Evolutionary conservation across 2,329 filamentous ascomycete species (phyloP).

Genomic region (Paraconiothyrium sp.): DNA sequence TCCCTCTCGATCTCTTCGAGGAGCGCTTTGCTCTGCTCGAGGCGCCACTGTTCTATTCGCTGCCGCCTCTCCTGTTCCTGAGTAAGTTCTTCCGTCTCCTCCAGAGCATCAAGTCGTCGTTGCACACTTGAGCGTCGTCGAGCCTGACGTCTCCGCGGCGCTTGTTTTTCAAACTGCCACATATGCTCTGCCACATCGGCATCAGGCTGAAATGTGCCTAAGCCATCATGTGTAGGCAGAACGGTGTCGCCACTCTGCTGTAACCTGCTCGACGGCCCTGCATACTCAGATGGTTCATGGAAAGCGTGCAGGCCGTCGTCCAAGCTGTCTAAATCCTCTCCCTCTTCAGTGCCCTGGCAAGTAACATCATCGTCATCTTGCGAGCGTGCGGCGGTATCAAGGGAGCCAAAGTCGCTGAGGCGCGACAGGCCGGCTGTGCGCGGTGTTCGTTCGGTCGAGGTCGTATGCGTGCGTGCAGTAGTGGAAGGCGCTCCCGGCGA

Average conservation of each 20-base stretch:
- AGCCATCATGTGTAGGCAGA: conserved; percentile 89
- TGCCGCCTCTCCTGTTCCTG: conserved; percentile 77
- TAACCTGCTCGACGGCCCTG: conserved; percentile 55
- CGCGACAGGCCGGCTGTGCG: conserved; percentile 76
- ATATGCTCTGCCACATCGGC: conserved; percentile 79
- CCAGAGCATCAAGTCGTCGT: conserved; percentile 64
- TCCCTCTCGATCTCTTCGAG: conserved; percentile 90
- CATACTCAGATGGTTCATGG: conserved; percentile 65
- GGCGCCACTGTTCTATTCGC: conserved; percentile 89
- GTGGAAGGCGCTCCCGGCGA: conserved; percentile 69
- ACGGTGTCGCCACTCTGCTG: conserved; percentile 72
- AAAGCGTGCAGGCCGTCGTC: conserved; percentile 93
- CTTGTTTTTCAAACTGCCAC: conserved; percentile 88
- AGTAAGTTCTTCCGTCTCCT: conserved; percentile 61
- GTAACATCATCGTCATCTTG: conserved; percentile 52
- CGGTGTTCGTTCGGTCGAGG: conserved; percentile 70
- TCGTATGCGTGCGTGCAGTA: conserved; percentile 74
- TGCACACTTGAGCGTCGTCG: conserved; percentile 67
- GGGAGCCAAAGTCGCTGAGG: conserved; percentile 81
- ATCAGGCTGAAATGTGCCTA: conserved; percentile 82
- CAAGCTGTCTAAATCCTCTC: conserved; percentile 88
- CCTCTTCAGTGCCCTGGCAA: conserved; percentile 59
- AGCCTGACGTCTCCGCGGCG: conserved; percentile 67
- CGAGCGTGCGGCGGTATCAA: conserved; percentile 74
- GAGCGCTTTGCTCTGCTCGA: conserved; percentile 87